A percentile compares a stretch with the other conserved stretches of the same genome.
Evolutionary conservation across 2,329 filamentous ascomycete genomes (phyloP).

Genomic region (Aspergillus ochraceus): DNA sequence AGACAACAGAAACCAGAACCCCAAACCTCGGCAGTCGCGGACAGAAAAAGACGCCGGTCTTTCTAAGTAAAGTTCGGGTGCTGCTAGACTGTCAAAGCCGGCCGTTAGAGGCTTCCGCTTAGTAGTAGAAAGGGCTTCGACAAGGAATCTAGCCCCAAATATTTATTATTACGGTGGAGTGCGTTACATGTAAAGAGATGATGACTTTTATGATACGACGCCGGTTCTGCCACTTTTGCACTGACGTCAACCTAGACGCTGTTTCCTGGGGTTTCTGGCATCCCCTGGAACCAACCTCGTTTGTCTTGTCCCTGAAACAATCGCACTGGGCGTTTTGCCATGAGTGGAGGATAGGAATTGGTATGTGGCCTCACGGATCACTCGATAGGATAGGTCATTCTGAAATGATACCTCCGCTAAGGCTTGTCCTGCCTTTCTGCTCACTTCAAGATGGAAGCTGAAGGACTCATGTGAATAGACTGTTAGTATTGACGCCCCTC

Average conservation of each 20-base stretch:
- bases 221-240: not conserved
- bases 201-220: not conserved
- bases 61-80: not conserved
- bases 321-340: too few species aligned
- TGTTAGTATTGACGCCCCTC: too few species aligned
- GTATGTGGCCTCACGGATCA: too few species aligned
- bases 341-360: too few species aligned
- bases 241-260: not conserved
- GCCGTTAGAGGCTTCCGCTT: too few species aligned
- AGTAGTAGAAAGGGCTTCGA: not conserved
- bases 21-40: not conserved
- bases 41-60: not conserved
- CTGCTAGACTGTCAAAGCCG: not conserved
- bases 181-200: not conserved
- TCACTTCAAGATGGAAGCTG: too few species aligned
- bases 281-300: not conserved
- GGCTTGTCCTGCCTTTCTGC: too few species aligned
- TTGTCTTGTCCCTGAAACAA: too few species aligned
- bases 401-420: too few species aligned
- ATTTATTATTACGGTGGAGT: not conserved
- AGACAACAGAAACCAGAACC: too few species aligned
- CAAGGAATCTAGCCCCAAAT: not conserved
- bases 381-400: too few species aligned
- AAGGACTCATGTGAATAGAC: too few species aligned
- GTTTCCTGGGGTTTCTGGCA: not conserved